A percentile compares a stretch with the other conserved stretches of the same genome.
These are phyloP conservation scores for Heracleum sosnowskyi DNA, from an alignment of 129 eudicot species.

Conservation along the genomic window DNA sequence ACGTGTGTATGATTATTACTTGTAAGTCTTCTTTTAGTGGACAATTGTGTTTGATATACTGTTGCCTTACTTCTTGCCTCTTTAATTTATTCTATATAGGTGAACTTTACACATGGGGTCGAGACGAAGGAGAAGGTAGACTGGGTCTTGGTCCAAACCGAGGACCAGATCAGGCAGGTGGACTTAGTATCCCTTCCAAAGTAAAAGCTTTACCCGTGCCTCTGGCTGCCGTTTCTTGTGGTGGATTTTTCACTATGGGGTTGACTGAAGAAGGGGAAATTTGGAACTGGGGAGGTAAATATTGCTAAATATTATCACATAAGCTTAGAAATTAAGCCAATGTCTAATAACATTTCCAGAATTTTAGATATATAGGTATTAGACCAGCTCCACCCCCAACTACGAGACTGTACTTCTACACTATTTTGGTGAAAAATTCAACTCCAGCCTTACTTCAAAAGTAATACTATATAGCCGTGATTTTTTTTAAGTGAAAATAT, in stretches of 20 bases:
- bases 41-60: not conserved
- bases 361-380: not conserved
- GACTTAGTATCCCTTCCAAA: constrained; percentile 66
- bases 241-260: constrained; percentile 91
- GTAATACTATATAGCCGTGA: too few species aligned
- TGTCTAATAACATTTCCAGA: not conserved
- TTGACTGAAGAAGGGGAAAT: constrained; percentile 66
- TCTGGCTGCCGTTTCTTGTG: constrained; percentile 87
- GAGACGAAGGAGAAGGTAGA: constrained; percentile 99
- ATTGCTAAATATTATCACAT: not conserved
- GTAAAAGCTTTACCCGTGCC: constrained; percentile 74
- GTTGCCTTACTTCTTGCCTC: not conserved
- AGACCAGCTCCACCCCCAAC: not conserved
- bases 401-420: not conserved
- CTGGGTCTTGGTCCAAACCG: constrained; percentile 95
- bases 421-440: not conserved
- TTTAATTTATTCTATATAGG: constrained; percentile 32
- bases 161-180: constrained; percentile 82
- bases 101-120: constrained; percentile 90
- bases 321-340: not conserved
- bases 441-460: too few species aligned
- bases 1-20: not conserved
- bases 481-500: too few species aligned
- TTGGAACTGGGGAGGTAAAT: constrained; percentile 97
- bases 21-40: not conserved